A percentile compares a stretch with the other conserved stretches of the same genome.
These are phyloP conservation scores for Fagopyrum esculentum DNA, from an alignment of 148 eudicot genomes.

Conservation along the genomic window DNA sequence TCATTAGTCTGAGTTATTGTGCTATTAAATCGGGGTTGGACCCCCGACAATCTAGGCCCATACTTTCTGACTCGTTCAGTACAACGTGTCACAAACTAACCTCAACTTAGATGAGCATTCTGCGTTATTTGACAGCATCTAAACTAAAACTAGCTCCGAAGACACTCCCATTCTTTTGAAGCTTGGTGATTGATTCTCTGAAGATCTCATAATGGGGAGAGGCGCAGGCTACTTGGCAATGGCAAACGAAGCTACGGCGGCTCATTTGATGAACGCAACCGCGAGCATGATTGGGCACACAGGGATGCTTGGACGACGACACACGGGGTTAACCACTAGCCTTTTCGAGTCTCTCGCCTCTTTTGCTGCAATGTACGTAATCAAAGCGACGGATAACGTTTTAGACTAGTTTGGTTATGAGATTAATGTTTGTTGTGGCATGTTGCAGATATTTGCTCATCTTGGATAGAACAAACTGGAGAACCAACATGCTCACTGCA, in stretches of 20 bases:
- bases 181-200: too few species aligned
- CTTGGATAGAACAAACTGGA: conserved; percentile 88
- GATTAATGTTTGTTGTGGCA: not conserved
- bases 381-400: not conserved
- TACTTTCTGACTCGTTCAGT: not conserved
- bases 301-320: conserved; percentile 34
- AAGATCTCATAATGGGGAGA: conserved; percentile 38
- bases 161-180: not conserved
- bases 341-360: conserved; percentile 79
- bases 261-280: conserved; percentile 34
- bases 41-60: not conserved
- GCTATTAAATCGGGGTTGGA: not conserved
- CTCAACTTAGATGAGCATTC: not conserved
- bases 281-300: conserved; percentile 38
- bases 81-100: too few species aligned
- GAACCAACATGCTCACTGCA: conserved; percentile 77
- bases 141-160: not conserved
- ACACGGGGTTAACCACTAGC: conserved; percentile 51
- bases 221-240: conserved; percentile 29
- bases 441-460: conserved; percentile 75
- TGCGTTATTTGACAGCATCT: not conserved
- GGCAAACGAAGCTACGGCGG: conserved; percentile 31
- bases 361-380: conserved; percentile 62
- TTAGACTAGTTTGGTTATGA: not conserved
- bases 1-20: not conserved